phyloP scores from a whole-genome alignment of 78 protist species.

The Chrysochromulina parva region DNA sequence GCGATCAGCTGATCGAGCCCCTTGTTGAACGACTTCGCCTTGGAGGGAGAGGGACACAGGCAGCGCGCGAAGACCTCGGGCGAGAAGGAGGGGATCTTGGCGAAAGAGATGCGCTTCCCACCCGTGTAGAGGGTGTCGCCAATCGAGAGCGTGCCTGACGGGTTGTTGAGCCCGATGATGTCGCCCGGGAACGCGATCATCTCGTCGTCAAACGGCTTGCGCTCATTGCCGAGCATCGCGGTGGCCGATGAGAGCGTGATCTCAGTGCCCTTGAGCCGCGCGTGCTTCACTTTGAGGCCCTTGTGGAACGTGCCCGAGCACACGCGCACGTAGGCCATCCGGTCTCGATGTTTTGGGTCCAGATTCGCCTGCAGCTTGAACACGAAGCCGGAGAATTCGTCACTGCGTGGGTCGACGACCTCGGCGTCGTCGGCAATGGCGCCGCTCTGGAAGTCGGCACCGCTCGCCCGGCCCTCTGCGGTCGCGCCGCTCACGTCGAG shows the following conservation, averaged over 20 bases:
- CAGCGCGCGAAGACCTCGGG: conserved; percentile 42
- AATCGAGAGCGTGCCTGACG: conserved; percentile 27
- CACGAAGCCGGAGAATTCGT: conserved; percentile 47
- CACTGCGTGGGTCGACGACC: neutral
- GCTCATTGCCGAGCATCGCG: neutral
- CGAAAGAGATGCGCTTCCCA: neutral
- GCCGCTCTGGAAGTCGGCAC: neutral
- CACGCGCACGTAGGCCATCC: conserved; percentile 45
- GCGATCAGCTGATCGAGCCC: conserved; percentile 27
- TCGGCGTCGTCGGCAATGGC: neutral
- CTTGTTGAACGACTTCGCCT: conserved; percentile 11
- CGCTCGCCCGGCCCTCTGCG: neutral
- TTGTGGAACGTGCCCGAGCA: conserved; percentile 40
- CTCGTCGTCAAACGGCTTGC: neutral
- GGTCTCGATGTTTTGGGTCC: conserved; percentile 50
- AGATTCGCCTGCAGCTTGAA: conserved; percentile 55
- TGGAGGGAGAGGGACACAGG: neutral
- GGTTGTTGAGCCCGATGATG: neutral
- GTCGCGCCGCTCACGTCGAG: neutral
- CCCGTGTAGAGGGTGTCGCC: conserved; percentile 44
- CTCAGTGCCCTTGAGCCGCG: neutral
- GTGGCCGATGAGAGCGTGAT: neutral
- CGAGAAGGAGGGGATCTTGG: conserved; percentile 45
- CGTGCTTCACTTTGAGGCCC: conserved; percentile 35
- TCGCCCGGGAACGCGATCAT: neutral